Evolutionary conservation across 371 early-diverging fungal genomes (phyloP).

Genomic region (Mortierella sp.): DNA sequence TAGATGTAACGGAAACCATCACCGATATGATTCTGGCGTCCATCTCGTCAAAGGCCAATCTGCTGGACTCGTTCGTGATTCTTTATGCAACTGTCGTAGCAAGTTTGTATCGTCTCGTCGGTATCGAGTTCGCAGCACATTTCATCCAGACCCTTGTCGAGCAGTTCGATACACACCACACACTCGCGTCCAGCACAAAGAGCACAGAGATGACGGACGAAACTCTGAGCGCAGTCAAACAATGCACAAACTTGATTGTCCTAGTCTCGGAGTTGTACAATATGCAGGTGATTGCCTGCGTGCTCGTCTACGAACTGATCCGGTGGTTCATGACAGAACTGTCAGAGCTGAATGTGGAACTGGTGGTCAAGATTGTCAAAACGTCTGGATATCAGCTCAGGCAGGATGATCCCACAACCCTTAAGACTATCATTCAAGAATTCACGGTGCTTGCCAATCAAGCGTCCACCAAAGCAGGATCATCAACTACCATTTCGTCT

Average conservation of each 20-base stretch:
- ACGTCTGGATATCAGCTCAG: conserved; percentile 90
- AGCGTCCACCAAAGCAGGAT: conserved; percentile 21
- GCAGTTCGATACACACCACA: conserved; percentile 72
- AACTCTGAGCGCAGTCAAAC: conserved; percentile 65
- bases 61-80: conserved; percentile 91
- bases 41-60: conserved; percentile 81
- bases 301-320: conserved; percentile 89
- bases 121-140: conserved; percentile 90
- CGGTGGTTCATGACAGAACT: conserved; percentile 73
- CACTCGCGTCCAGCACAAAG: conserved; percentile 51
- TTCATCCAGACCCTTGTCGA: conserved; percentile 89
- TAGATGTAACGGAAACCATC: conserved; percentile 88
- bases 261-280: conserved; percentile 90
- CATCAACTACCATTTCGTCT: conserved; percentile 45
- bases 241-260: conserved; percentile 83
- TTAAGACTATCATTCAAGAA: conserved; percentile 87
- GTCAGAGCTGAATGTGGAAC: conserved; percentile 87
- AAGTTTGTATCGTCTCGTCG: conserved; percentile 82
- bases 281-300: conserved; percentile 87
- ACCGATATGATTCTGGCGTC: conserved; percentile 80
- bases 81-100: conserved; percentile 90
- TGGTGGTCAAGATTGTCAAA: conserved; percentile 85
- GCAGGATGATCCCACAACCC: conserved; percentile 89
- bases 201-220: conserved; percentile 59
- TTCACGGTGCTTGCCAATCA: conserved; percentile 40